Percentiles rank a stretch among this genome's conserved stretches.
phyloP scores from a whole-genome alignment of 768 basidiomycete species.

The Mycena filopes region DNA sequence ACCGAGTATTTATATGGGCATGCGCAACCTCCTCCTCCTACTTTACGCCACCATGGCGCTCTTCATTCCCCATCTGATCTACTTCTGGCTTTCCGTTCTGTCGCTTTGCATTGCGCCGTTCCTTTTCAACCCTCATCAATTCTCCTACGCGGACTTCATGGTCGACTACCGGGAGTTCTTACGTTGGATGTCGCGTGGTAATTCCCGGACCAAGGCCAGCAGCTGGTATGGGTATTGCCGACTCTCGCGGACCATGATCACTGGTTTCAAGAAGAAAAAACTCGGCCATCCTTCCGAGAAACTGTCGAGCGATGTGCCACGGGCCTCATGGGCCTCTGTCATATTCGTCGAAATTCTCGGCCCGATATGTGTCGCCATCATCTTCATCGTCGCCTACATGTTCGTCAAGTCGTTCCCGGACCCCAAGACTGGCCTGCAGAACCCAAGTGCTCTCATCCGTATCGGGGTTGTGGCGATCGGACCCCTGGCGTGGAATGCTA shows the following conservation, averaged over 20 bases:
- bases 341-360: constrained; percentile 85
- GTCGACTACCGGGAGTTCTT: constrained; percentile 99
- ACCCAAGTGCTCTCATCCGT: constrained; percentile 89
- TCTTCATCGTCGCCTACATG: constrained; percentile 90
- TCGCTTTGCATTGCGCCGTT: constrained; percentile 97
- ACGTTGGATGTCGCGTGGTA: constrained; percentile 99
- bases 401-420: constrained; percentile 93
- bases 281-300: constrained; percentile 98
- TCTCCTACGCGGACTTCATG: constrained; percentile 96
- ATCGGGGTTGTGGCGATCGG: constrained; percentile 91
- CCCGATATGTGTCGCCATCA: constrained; percentile 77
- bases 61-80: constrained; percentile 95
- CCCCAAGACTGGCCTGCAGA: constrained; percentile 59
- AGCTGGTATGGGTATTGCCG: constrained; percentile 99
- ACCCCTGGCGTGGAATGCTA: constrained; percentile 95
- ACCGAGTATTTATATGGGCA: constrained; percentile 99
- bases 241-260: constrained; percentile 95
- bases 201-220: constrained; percentile 95
- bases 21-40: constrained; percentile 90
- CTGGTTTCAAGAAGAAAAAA: constrained; percentile 99
- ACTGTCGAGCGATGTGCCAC: constrained; percentile 92
- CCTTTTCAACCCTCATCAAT: constrained; percentile 99
- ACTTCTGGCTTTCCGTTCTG: constrained; percentile 98
- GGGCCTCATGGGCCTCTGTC: constrained; percentile 88
- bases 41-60: constrained; percentile 92